A percentile compares a stretch with the other conserved stretches of the same genome.
Evolutionary conservation across 257 asterid species (phyloP).

Genomic region (Solanum paucissectum): DNA sequence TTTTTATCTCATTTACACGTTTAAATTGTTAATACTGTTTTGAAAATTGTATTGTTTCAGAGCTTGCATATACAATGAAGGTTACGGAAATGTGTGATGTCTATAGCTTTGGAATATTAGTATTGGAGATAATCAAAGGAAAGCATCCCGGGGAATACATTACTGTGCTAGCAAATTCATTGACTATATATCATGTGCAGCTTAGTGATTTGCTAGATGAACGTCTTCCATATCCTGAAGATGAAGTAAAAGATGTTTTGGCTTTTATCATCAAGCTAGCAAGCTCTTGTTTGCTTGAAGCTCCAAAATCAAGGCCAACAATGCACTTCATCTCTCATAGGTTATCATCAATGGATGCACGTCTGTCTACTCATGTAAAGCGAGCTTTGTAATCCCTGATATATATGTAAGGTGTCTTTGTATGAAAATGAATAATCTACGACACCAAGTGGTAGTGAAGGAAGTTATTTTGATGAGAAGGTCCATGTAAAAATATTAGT

Average conservation of each 20-base stretch:
- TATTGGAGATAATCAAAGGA: background rate
- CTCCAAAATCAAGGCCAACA: background rate
- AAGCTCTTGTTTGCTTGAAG: background rate
- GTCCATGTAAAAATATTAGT: too few relatives aligned
- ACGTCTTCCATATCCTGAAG: background rate
- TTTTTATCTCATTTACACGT: too few relatives aligned
- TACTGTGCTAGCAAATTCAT: too few relatives aligned
- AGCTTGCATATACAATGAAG: constrained; percentile 2
- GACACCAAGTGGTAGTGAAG: too few relatives aligned
- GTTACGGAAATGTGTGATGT: constrained; percentile 1
- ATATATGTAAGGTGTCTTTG: too few relatives aligned
- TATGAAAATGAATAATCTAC: too few relatives aligned
- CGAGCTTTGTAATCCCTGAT: too few relatives aligned
- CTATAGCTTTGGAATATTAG: constrained; percentile 2
- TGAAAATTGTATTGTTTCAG: background rate
- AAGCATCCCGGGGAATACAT: too few relatives aligned
- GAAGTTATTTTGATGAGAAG: too few relatives aligned
- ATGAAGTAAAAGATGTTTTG: background rate
- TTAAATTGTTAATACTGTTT: too few relatives aligned
- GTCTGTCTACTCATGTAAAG: background rate
- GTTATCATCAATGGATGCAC: background rate
- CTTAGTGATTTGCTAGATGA: background rate
- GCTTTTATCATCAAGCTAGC: background rate
- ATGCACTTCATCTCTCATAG: background rate
- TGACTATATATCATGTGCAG: background rate